A percentile compares a stretch with the other conserved stretches of the same genome.
Evolutionary conservation across 2,329 filamentous ascomycete species (phyloP).

Genomic region (Fusarium sp.): DNA sequence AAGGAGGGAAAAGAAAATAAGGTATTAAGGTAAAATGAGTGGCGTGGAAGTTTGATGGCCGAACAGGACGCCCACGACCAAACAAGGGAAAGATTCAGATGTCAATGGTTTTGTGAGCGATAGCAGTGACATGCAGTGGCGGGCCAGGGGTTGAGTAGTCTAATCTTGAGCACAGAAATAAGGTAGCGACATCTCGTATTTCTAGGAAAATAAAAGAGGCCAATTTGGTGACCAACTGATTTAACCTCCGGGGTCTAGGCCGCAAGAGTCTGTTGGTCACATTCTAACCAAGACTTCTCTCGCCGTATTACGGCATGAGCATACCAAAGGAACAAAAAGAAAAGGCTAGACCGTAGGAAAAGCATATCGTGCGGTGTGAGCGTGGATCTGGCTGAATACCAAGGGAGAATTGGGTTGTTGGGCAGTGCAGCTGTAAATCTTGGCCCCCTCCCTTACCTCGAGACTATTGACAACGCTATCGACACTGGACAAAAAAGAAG

Average conservation of each 20-base stretch:
- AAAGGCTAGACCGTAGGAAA: not conserved
- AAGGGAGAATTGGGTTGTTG: not conserved
- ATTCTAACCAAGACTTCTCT: not conserved
- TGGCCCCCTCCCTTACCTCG: not conserved
- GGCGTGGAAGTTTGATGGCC: not conserved
- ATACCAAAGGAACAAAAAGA: not conserved
- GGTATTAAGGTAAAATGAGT: not conserved
- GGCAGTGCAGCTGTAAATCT: not conserved
- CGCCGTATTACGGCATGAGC: not conserved
- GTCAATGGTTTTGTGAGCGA: not conserved
- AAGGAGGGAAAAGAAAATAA: not conserved
- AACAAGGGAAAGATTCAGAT: not conserved
- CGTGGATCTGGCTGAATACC: not conserved
- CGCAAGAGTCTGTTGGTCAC: not conserved
- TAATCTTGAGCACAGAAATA: not conserved
- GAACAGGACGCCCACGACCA: not conserved
- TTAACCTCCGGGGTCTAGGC: conserved; percentile 9
- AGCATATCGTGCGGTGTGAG: not conserved
- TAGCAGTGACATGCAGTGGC: not conserved
- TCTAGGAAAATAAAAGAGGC: conserved; percentile 1
- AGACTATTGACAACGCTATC: conserved; percentile 12
- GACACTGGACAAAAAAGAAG: not conserved
- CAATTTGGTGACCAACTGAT: conserved; percentile 10
- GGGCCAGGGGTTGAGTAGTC: not conserved
- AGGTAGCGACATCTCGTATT: conserved; percentile 13